Percentiles rank a stretch among this genome's conserved stretches.
Conservation (phyloP, 352 stramenopile genomes). For the Peronospora farinosa region DNA sequence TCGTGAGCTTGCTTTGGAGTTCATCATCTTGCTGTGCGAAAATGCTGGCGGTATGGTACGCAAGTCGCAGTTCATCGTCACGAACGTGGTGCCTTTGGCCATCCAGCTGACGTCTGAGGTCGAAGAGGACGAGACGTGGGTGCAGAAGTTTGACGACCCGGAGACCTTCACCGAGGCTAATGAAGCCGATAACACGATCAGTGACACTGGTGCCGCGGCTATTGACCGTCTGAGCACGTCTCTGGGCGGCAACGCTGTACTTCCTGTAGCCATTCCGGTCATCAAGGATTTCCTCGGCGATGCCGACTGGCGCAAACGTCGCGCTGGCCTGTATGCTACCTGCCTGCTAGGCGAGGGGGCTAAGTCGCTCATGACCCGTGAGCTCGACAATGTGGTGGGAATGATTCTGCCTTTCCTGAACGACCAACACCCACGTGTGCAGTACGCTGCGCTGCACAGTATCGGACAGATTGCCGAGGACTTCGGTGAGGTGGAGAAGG, state of each 20-base stretch:
- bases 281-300: conserved; percentile 59
- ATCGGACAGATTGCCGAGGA: conserved; percentile 78
- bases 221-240: conserved; percentile 73
- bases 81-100: conserved; percentile 62
- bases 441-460: conserved; percentile 80
- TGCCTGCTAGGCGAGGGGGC: conserved; percentile 71
- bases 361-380: conserved; percentile 72
- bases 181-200: conserved; percentile 60
- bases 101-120: conserved; percentile 79
- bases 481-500: conserved; percentile 77
- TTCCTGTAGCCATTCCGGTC: conserved; percentile 72
- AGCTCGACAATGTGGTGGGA: conserved; percentile 67
- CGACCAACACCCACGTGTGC: conserved; percentile 69
- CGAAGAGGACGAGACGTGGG: conserved; percentile 66
- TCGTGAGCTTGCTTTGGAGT: conserved; percentile 74
- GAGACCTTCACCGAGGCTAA: conserved; percentile 64
- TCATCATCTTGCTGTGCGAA: conserved; percentile 72
- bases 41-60: conserved; percentile 77
- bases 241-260: conserved; percentile 63
- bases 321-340: conserved; percentile 69
- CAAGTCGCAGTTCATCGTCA: conserved; percentile 62
- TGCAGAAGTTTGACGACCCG: conserved; percentile 72
- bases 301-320: conserved; percentile 69
- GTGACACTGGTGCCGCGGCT: conserved; percentile 60
- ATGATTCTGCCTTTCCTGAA: conserved; percentile 64